These are phyloP conservation scores for Aureobasidium sp. DNA, from an alignment of 2,329 filamentous ascomycete species.

Conservation along the genomic window DNA sequence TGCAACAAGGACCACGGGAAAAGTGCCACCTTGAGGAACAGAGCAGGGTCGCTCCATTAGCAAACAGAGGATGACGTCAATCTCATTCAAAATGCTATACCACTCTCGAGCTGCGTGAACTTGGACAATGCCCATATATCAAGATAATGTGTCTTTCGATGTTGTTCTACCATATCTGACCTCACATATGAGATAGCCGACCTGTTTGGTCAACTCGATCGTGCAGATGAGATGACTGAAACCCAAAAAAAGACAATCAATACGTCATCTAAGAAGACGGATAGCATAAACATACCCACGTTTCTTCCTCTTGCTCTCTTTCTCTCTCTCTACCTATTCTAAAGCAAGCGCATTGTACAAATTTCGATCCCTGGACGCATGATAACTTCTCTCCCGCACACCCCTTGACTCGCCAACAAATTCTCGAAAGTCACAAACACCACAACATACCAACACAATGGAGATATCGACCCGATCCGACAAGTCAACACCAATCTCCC, in stretches of 20 bases:
- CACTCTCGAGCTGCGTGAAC: no score
- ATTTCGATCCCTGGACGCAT: no score
- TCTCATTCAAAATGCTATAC: not conserved
- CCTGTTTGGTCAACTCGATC: not conserved
- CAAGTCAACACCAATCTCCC: slow-evolving; percentile 26
- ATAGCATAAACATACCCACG: not conserved
- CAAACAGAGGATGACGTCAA: not conserved
- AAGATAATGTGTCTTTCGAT: no score
- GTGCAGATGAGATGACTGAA: not conserved
- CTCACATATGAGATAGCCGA: not conserved
- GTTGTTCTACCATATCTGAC: no score
- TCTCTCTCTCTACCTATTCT: no score
- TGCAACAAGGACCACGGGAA: no score
- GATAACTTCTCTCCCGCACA: no score
- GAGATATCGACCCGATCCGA: slow-evolving; percentile 21
- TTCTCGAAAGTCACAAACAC: no score
- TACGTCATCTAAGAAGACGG: not conserved
- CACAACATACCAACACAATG: not conserved
- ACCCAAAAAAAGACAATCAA: not conserved
- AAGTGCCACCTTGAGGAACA: no score
- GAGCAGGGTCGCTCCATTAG: not conserved
- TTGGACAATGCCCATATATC: not conserved
- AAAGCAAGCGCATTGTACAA: not conserved
- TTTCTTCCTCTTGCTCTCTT: not conserved
- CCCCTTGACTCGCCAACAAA: no score